These are phyloP conservation scores for Trichosanthes cucumerina DNA, from an alignment of 306 rosid genomes.

Conservation along the genomic window DNA sequence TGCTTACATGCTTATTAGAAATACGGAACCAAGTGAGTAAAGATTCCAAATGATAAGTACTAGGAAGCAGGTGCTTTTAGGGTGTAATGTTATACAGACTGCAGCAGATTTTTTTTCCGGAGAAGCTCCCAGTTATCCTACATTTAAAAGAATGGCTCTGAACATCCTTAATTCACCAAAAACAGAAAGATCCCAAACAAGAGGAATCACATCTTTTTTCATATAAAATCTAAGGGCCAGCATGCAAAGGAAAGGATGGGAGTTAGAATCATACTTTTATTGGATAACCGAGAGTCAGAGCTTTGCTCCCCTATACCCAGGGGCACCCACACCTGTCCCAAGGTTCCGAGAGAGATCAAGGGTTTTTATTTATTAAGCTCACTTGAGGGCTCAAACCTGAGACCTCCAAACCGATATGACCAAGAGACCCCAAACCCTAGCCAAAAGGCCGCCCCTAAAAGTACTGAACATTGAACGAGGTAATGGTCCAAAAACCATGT, in stretches of 20 bases:
- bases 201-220: not conserved
- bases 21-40: not conserved
- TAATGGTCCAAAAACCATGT: not conserved
- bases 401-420: too few species aligned
- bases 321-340: too few species aligned
- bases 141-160: not conserved
- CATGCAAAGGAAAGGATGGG: not conserved
- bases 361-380: too few species aligned
- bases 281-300: too few species aligned
- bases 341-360: too few species aligned
- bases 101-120: not conserved
- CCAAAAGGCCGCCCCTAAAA: too few species aligned
- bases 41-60: slow-evolving; percentile 8
- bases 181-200: slow-evolving; percentile 1
- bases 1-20: not conserved
- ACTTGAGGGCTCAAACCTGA: too few species aligned
- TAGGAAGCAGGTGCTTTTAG: slow-evolving; percentile 4
- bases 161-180: slow-evolving; percentile 1
- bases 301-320: too few species aligned
- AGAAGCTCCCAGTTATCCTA: not conserved
- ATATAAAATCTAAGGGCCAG: not conserved
- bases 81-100: not conserved
- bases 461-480: not conserved
- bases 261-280: not conserved
- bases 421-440: too few species aligned